Conservation (phyloP, 2,329 filamentous ascomycete species). For the Ploettnerulaceae sp. region DNA sequence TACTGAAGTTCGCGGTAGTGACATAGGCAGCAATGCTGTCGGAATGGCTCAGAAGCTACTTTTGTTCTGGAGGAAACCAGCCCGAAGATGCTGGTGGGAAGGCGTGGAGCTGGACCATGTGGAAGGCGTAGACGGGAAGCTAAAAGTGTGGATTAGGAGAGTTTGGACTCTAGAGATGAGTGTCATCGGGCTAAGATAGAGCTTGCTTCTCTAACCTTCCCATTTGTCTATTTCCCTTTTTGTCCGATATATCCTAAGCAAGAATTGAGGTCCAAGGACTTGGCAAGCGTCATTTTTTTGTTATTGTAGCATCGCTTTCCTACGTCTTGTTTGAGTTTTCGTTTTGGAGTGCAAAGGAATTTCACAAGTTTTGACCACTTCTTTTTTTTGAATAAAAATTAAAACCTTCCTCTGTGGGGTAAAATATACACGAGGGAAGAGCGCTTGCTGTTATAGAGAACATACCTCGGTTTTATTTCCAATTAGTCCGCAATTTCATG, state of each 20-base stretch:
- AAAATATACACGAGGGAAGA: slow-evolving; percentile 17
- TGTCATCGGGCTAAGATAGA: slow-evolving; percentile 75
- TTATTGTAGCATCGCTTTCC: slow-evolving; percentile 9
- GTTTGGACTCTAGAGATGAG: slow-evolving; percentile 99
- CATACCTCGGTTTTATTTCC: not conserved
- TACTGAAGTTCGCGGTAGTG: slow-evolving; percentile 84
- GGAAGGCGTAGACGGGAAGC: slow-evolving; percentile 81
- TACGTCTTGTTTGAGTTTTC: slow-evolving; percentile 3
- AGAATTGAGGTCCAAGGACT: slow-evolving; percentile 6
- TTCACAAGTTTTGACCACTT: not conserved
- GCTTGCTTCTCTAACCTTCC: not conserved
- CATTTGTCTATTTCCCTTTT: slow-evolving; percentile 6
- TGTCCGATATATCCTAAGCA: slow-evolving; percentile 12
- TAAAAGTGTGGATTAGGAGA: slow-evolving; percentile 97
- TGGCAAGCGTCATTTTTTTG: slow-evolving; percentile 11
- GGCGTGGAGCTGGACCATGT: slow-evolving; percentile 87
- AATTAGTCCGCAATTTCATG: no score
- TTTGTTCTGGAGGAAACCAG: slow-evolving; percentile 96
- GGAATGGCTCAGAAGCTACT: slow-evolving; percentile 98
- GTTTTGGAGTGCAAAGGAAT: slow-evolving; percentile 5
- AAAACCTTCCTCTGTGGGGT: slow-evolving; percentile 6
- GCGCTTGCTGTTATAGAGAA: slow-evolving; percentile 13
- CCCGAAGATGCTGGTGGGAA: slow-evolving; percentile 97
- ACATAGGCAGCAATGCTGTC: slow-evolving; percentile 71
- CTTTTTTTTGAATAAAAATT: slow-evolving; percentile 2